Conservation (phyloP, 2,329 filamentous ascomycete genomes). For the Phialocephala sp. region DNA sequence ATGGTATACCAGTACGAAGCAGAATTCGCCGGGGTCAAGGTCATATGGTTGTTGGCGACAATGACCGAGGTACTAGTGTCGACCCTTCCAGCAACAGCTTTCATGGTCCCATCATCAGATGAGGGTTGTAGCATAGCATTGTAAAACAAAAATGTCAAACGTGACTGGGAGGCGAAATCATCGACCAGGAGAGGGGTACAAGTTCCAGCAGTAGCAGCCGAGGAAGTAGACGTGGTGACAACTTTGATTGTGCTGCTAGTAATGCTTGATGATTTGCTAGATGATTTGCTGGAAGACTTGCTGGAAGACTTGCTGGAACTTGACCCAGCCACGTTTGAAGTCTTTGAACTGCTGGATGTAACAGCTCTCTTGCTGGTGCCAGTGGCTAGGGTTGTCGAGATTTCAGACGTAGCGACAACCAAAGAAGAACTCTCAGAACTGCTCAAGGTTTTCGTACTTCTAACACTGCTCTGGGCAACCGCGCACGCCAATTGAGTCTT, state of each 20-base stretch:
- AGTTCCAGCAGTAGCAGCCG: conserved; percentile 18
- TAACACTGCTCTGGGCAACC: conserved; percentile 45
- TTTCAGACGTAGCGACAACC: conserved; percentile 14
- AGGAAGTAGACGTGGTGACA: conserved; percentile 14
- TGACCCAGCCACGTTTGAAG: no score
- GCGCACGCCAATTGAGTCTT: conserved; percentile 53
- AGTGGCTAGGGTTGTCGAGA: neutral
- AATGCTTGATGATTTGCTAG: conserved; percentile 10
- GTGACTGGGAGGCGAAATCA: conserved; percentile 66
- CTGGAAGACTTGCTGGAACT: no score
- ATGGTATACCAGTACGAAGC: conserved; percentile 64
- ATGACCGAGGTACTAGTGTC: conserved; percentile 51
- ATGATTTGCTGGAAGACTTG: no score
- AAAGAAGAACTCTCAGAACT: conserved; percentile 10
- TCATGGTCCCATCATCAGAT: conserved; percentile 62
- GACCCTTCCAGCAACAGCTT: conserved; percentile 29
- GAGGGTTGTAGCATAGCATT: conserved; percentile 61
- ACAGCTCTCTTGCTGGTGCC: neutral
- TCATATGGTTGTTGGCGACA: conserved; percentile 58
- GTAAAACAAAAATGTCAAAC: conserved; percentile 65
- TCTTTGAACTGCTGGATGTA: conserved; percentile 8
- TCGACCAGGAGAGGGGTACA: conserved; percentile 58
- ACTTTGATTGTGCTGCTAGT: neutral
- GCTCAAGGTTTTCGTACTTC: conserved; percentile 8
- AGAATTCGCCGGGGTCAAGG: conserved; percentile 54